These are phyloP conservation scores for Eucommia ulmoides DNA, from an alignment of 257 asterid species.

Conservation along the genomic window DNA sequence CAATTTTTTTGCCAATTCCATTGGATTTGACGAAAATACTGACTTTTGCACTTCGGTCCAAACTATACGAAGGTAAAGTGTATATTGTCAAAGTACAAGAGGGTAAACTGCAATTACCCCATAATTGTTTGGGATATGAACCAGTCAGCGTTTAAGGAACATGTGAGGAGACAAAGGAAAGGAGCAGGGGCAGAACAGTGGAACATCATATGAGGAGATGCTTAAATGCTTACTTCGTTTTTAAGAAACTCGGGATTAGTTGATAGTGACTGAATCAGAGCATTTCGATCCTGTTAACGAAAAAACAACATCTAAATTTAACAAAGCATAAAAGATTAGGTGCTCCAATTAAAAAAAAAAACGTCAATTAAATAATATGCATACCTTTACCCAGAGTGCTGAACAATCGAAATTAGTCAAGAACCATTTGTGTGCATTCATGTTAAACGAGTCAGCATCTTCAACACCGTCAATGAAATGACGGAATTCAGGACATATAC, in stretches of 20 bases:
- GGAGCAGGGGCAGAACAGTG: too few relatives aligned
- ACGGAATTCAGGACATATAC: conserved; percentile 81
- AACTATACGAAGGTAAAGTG: too few relatives aligned
- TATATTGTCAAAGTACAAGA: too few relatives aligned
- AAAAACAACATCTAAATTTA: too few relatives aligned
- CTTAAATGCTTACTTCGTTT: conserved; percentile 43
- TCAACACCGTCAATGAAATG: conserved; percentile 71
- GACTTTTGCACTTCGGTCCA: too few relatives aligned
- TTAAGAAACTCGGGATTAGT: conserved; percentile 87
- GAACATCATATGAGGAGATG: conserved; percentile 4
- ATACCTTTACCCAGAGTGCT: conserved; percentile 94
- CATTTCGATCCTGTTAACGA: conserved; percentile 61
- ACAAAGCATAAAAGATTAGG: too few relatives aligned
- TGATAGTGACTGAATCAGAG: conserved; percentile 77
- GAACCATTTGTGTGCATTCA: conserved; percentile 97
- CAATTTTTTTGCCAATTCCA: too few relatives aligned
- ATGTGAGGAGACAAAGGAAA: too few relatives aligned
- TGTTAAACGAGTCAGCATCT: conserved; percentile 77
- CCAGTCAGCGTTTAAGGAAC: too few relatives aligned
- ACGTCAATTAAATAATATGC: conserved; percentile 1
- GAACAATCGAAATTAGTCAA: conserved; percentile 97
- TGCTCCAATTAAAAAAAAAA: background rate
- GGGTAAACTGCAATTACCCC: too few relatives aligned
- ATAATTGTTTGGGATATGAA: too few relatives aligned
- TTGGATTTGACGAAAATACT: too few relatives aligned